phyloP scores from a whole-genome alignment of 1,284 basidiomycete genomes.

The Apiotrichum siamense region DNA sequence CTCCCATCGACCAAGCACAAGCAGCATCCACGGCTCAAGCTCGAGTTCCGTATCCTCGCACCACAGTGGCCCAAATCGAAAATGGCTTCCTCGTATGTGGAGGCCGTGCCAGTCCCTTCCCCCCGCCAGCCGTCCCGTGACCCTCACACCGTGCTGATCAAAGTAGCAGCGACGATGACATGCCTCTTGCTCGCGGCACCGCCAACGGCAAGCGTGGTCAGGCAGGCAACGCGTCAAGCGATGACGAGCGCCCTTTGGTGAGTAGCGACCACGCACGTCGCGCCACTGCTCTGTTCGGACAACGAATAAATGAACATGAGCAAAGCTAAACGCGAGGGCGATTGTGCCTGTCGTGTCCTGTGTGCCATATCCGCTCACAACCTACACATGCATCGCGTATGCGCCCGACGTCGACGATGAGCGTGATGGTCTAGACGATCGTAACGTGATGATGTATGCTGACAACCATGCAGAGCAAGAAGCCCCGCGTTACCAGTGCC shows the following conservation, averaged over 20 bases:
- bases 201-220: slow-evolving; percentile 28
- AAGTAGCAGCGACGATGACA: slow-evolving; percentile 14
- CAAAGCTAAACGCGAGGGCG: too few species aligned
- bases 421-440: too few species aligned
- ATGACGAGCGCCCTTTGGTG: slow-evolving; percentile 44
- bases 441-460: not conserved
- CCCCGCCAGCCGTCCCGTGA: not conserved
- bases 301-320: too few species aligned
- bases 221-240: slow-evolving; percentile 11
- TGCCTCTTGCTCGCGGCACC: slow-evolving; percentile 10
- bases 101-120: not conserved
- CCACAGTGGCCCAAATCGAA: not conserved
- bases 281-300: too few species aligned
- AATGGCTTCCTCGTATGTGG: not conserved
- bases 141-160: not conserved
- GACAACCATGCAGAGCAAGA: slow-evolving; percentile 21
- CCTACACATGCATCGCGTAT: too few species aligned
- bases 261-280: too few species aligned
- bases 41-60: too few species aligned
- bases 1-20: too few species aligned
- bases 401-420: too few species aligned
- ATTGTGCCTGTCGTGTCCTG: not conserved
- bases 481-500: slow-evolving; percentile 16
- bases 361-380: too few species aligned
- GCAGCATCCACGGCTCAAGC: too few species aligned